phyloP scores from a whole-genome alignment of 805 yeast species.

The Torulaspora indica region DNA sequence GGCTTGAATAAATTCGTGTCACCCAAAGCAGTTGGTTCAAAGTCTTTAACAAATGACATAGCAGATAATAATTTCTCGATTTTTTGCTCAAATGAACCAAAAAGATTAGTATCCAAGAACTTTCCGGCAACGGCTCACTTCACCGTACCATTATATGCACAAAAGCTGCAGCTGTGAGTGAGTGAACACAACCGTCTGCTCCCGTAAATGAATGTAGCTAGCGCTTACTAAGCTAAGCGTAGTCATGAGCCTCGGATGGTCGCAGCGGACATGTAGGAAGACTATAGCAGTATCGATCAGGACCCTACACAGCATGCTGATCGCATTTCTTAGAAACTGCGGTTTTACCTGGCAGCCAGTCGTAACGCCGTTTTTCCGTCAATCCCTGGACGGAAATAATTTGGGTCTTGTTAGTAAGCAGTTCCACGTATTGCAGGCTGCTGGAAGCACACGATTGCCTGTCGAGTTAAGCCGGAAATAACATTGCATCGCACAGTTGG shows the following conservation, averaged over 20 bases:
- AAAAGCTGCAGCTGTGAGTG: not conserved
- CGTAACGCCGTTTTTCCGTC: not conserved
- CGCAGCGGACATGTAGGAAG: not conserved
- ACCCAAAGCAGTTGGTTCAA: not conserved
- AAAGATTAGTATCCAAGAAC: too few species aligned
- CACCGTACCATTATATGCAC: not conserved
- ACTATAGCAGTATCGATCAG: not conserved
- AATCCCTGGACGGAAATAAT: too few species aligned
- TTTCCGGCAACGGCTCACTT: too few species aligned
- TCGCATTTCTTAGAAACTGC: not conserved
- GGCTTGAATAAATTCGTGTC: too few species aligned
- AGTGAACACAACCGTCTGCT: not conserved
- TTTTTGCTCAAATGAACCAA: too few species aligned
- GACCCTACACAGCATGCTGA: not conserved
- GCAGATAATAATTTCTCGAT: too few species aligned
- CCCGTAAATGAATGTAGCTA: too few species aligned
- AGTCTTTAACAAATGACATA: conserved; percentile 22
- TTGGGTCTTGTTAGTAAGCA: not conserved
- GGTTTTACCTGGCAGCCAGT: not conserved
- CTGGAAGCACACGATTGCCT: too few species aligned
- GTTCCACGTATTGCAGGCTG: too few species aligned
- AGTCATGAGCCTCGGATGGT: not conserved
- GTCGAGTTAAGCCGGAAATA: too few species aligned
- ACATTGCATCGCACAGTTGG: too few species aligned
- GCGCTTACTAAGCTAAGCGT: not conserved